Conservation (phyloP, 768 basidiomycete species). For the Hygrophorus russula region DNA sequence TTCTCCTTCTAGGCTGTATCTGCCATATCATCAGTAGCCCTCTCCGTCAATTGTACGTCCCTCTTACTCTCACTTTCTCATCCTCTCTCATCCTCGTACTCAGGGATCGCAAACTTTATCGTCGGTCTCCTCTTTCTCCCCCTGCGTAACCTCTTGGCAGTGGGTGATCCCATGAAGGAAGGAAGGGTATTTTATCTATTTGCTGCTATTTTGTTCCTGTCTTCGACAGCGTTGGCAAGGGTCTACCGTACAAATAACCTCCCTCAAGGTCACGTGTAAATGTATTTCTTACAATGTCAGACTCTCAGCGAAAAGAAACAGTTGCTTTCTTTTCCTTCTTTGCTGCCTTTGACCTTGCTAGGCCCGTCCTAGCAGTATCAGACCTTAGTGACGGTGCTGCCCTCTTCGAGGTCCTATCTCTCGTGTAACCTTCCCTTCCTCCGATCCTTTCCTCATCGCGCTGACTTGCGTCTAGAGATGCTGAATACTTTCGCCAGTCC, state of each 20-base stretch:
- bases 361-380: slow-evolving; percentile 46
- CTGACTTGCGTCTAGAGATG: slow-evolving; percentile 41
- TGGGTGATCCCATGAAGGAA: slow-evolving; percentile 48
- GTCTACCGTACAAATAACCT: no score
- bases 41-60: slow-evolving; percentile 59
- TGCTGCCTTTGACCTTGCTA: slow-evolving; percentile 54
- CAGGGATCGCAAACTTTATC: slow-evolving; percentile 79
- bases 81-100: slow-evolving; percentile 5
- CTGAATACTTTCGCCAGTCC: slow-evolving; percentile 62
- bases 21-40: slow-evolving; percentile 61
- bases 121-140: slow-evolving; percentile 84
- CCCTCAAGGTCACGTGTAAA: no score
- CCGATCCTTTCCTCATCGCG: neutral
- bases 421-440: slow-evolving; percentile 45
- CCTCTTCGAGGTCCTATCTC: slow-evolving; percentile 62
- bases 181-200: slow-evolving; percentile 91
- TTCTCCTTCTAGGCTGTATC: slow-evolving; percentile 53
- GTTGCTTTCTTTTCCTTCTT: slow-evolving; percentile 80
- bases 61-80: neutral
- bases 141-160: slow-evolving; percentile 62
- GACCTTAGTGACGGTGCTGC: slow-evolving; percentile 77
- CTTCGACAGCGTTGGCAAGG: slow-evolving; percentile 19
- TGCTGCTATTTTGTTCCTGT: slow-evolving; percentile 38
- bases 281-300: neutral
- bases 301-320: slow-evolving; percentile 45